Percentiles rank a stretch among this genome's conserved stretches.
These are phyloP conservation scores for Lobosporangium transversale DNA, from an alignment of 192 early-diverging fungal genomes.

Conservation along the genomic window DNA sequence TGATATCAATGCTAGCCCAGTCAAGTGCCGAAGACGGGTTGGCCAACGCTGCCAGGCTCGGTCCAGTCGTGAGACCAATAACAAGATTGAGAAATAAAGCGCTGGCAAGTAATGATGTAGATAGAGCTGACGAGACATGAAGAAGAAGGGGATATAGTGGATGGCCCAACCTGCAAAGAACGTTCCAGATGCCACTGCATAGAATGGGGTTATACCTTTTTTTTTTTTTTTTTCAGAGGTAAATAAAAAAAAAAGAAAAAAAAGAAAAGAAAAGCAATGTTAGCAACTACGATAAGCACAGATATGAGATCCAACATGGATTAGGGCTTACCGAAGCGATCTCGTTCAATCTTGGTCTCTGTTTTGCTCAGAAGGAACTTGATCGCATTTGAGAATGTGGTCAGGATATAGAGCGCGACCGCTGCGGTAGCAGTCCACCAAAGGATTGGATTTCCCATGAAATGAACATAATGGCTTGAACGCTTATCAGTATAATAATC, in stretches of 20 bases:
- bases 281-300: not conserved
- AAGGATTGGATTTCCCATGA: conserved; percentile 89
- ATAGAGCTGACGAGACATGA: conserved; percentile 89
- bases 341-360: conserved; percentile 40
- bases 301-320: not conserved
- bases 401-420: conserved; percentile 64
- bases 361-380: conserved; percentile 61
- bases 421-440: conserved; percentile 81
- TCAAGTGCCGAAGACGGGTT: conserved; percentile 55
- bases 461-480: conserved; percentile 78
- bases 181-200: conserved; percentile 68
- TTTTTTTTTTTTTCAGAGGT: not conserved
- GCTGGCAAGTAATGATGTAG: conserved; percentile 94
- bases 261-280: conserved; percentile 14
- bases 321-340: conserved; percentile 41
- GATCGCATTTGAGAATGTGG: conserved; percentile 52
- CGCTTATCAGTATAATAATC: conserved; percentile 80
- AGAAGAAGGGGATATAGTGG: conserved; percentile 93
- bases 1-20: conserved; percentile 61
- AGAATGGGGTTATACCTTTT: conserved; percentile 56
- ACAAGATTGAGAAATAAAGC: conserved; percentile 86
- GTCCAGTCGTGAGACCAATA: conserved; percentile 77
- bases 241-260: not conserved
- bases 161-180: conserved; percentile 80
- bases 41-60: conserved; percentile 60